A percentile compares a stretch with the other conserved stretches of the same genome.
Conservation (phyloP, 1,284 basidiomycete species). For the Ceratobasidium papillatum region DNA sequence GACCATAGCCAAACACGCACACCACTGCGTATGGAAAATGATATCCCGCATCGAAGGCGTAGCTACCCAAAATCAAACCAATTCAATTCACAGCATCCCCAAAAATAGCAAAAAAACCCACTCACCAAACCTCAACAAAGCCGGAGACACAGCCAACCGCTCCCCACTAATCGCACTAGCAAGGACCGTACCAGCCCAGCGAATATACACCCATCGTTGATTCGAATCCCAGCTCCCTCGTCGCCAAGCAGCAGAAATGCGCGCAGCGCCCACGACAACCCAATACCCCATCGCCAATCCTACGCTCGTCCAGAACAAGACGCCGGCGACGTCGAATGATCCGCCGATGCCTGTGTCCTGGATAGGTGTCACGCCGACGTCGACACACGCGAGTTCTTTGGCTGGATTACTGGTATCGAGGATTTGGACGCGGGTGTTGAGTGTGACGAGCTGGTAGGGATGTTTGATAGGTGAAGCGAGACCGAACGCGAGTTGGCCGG, state of each 20-base stretch:
- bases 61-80: slow-evolving; percentile 58
- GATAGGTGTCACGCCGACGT: slow-evolving; percentile 82
- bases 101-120: slow-evolving; percentile 40
- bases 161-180: slow-evolving; percentile 95
- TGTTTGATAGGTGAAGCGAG: slow-evolving; percentile 75
- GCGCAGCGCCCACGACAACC: slow-evolving; percentile 78
- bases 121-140: slow-evolving; percentile 87
- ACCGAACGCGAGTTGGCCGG: slow-evolving; percentile 84
- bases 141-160: slow-evolving; percentile 82
- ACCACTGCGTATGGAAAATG: slow-evolving; percentile 91
- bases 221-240: slow-evolving; percentile 74
- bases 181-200: slow-evolving; percentile 84
- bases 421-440: slow-evolving; percentile 84
- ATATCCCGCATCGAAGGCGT: slow-evolving; percentile 94
- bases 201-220: slow-evolving; percentile 74
- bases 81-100: not conserved
- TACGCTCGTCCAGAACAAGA: slow-evolving; percentile 86
- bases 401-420: slow-evolving; percentile 78
- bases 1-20: slow-evolving; percentile 81
- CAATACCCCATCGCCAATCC: slow-evolving; percentile 82
- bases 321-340: slow-evolving; percentile 75
- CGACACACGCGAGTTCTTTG: slow-evolving; percentile 82
- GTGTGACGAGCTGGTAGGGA: slow-evolving; percentile 80
- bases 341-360: slow-evolving; percentile 57
- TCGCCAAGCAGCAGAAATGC: slow-evolving; percentile 84